Conservation (phyloP, 2,329 filamentous ascomycete species). For the Ramichloridium luteum region DNA sequence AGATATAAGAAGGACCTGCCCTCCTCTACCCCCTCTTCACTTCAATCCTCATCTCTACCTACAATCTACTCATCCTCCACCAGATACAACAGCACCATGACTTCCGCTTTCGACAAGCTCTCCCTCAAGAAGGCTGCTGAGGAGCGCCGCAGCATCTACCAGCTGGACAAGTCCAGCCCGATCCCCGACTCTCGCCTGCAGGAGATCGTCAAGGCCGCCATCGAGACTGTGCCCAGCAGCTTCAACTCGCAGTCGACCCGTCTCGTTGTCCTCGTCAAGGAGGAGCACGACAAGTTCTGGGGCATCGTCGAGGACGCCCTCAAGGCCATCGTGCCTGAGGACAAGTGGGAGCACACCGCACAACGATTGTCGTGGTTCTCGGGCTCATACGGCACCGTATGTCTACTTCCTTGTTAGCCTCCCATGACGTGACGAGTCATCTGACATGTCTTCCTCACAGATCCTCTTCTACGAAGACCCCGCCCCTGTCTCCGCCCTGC, state of each 20-base stretch:
- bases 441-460: slow-evolving; percentile 23
- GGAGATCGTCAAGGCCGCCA: slow-evolving; percentile 47
- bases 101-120: slow-evolving; percentile 19
- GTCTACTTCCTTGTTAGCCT: slow-evolving; percentile 19
- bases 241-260: slow-evolving; percentile 87
- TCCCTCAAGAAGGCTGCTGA: slow-evolving; percentile 53
- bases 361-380: slow-evolving; percentile 48
- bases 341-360: slow-evolving; percentile 45
- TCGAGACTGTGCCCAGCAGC: slow-evolving; percentile 60
- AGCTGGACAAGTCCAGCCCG: slow-evolving; percentile 48
- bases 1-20: too few species aligned
- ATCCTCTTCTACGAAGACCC: slow-evolving; percentile 81
- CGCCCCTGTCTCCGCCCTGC: slow-evolving; percentile 50
- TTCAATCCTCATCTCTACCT: not conserved
- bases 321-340: slow-evolving; percentile 55
- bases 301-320: slow-evolving; percentile 54
- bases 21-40: too few species aligned
- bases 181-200: slow-evolving; percentile 57
- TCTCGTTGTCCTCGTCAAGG: slow-evolving; percentile 63
- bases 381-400: slow-evolving; percentile 62
- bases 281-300: slow-evolving; percentile 83
- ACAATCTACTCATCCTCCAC: slow-evolving; percentile 11
- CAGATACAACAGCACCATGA: too few species aligned
- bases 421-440: not conserved
- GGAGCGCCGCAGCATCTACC: slow-evolving; percentile 48